Percentiles rank a stretch among this genome's conserved stretches.
phyloP scores from a whole-genome alignment of 306 rosid species.

The Senna siamea region DNA sequence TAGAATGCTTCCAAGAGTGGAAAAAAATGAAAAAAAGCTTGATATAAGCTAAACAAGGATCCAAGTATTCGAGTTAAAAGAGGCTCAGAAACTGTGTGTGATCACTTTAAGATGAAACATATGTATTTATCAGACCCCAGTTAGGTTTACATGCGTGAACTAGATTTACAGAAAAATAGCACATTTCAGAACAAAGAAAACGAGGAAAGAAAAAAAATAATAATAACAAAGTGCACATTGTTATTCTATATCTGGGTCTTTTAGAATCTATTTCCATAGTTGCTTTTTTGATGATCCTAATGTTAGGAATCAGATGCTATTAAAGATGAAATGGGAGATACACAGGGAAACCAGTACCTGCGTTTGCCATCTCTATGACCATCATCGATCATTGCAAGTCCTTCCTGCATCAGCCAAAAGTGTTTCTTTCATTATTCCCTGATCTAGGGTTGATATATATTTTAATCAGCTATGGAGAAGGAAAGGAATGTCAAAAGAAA shows the following conservation, averaged over 20 bases:
- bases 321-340: constrained; percentile 70
- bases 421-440: constrained; percentile 27
- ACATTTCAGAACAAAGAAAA: constrained; percentile 21
- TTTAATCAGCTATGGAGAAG: background rate
- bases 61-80: background rate
- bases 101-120: constrained; percentile 13
- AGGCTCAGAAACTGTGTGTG: background rate
- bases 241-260: constrained; percentile 21
- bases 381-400: constrained; percentile 98
- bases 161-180: constrained; percentile 15
- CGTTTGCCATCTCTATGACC: constrained; percentile 90
- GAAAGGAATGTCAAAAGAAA: background rate
- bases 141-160: background rate
- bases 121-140: background rate
- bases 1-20: background rate
- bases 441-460: constrained; percentile 24
- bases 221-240: background rate
- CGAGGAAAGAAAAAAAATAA: constrained; percentile 21
- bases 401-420: constrained; percentile 65
- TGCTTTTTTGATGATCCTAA: constrained; percentile 18
- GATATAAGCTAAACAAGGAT: background rate
- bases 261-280: constrained; percentile 26
- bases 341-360: constrained; percentile 93
- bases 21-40: background rate
- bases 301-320: constrained; percentile 52